A percentile compares a stretch with the other conserved stretches of the same genome.
Evolutionary conservation across 164 flowering plant species (phyloP).

Genomic region (Protea cynaroides): DNA sequence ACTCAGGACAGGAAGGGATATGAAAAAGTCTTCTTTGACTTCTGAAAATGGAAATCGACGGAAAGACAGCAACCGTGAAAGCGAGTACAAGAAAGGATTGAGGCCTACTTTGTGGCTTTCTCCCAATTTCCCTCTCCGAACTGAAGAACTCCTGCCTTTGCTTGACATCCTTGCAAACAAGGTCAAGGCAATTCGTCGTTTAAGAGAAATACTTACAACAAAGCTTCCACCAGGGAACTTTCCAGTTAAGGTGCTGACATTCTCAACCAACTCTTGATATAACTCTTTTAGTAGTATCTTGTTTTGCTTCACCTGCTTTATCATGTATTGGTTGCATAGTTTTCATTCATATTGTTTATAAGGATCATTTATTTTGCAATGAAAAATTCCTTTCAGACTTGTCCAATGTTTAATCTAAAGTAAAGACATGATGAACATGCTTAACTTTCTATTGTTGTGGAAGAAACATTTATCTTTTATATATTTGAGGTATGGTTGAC

Average conservation of each 20-base stretch:
- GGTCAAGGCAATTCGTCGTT: constrained; percentile 91
- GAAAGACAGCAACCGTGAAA: constrained; percentile 65
- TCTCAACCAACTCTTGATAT: background rate
- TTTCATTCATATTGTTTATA: background rate
- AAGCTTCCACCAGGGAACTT: constrained; percentile 93
- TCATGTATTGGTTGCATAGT: background rate
- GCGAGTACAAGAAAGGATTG: constrained; percentile 90
- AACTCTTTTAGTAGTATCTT: background rate
- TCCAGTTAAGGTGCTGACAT: constrained; percentile 74
- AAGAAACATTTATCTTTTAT: background rate
- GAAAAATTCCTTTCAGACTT: background rate
- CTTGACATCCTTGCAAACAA: constrained; percentile 97
- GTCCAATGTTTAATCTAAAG: background rate
- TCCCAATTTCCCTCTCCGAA: constrained; percentile 71
- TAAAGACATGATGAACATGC: background rate
- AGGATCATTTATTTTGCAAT: background rate
- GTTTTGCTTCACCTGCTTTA: background rate
- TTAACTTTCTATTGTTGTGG: too few relatives aligned
- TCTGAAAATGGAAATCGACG: constrained; percentile 43
- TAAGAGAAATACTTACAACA: constrained; percentile 89
- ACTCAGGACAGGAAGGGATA: constrained; percentile 41
- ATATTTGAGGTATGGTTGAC: background rate
- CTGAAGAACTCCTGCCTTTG: constrained; percentile 90
- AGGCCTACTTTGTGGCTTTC: constrained; percentile 98
- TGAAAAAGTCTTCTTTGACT: constrained; percentile 33